These are phyloP conservation scores for Eimeria brunetti DNA, from an alignment of 169 alveolate genomes.

Conservation along the genomic window DNA sequence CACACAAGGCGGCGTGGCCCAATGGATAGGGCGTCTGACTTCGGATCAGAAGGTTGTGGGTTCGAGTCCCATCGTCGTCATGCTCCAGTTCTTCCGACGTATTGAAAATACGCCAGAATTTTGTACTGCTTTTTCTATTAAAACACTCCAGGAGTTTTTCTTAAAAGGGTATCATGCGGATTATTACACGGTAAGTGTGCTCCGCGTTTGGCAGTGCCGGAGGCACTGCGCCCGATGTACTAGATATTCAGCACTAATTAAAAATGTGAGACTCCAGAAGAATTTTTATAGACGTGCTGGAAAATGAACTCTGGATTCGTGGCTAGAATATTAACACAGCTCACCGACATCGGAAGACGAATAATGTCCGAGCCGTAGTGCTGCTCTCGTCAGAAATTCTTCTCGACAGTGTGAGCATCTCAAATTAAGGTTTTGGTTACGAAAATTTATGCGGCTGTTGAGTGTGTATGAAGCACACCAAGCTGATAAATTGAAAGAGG, in stretches of 20 bases:
- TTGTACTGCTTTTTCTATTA: too few relatives aligned
- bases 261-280: too few relatives aligned
- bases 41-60: conserved; percentile 99
- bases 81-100: neutral
- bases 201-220: neutral
- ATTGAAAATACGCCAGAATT: neutral
- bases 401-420: neutral
- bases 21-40: conserved; percentile 99
- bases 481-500: neutral
- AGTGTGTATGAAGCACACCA: neutral
- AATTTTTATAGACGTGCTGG: neutral
- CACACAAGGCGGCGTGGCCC: conserved; percentile 96
- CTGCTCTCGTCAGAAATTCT: neutral
- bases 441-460: neutral
- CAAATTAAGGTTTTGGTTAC: neutral
- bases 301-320: neutral
- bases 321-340: neutral
- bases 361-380: neutral
- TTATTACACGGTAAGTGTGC: neutral
- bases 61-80: conserved; percentile 86
- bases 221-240: neutral
- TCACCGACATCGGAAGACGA: neutral
- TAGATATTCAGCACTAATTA: neutral
- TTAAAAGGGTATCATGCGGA: neutral
- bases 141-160: too few relatives aligned